These are phyloP conservation scores for Aureobasidium vineae DNA, from an alignment of 2,329 filamentous ascomycete species.

Conservation along the genomic window DNA sequence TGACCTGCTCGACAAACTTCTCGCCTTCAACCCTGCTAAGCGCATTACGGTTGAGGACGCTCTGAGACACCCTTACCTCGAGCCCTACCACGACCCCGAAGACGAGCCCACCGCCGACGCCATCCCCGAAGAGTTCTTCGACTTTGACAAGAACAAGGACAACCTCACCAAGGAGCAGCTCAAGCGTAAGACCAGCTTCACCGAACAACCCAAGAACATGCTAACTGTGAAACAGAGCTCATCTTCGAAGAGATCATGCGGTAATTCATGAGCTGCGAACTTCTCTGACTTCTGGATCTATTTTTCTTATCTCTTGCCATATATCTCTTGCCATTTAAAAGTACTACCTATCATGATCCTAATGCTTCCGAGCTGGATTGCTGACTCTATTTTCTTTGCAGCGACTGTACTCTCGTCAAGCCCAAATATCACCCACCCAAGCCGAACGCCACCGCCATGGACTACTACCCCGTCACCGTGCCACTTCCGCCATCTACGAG, in stretches of 20 bases:
- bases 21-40: constrained; percentile 98
- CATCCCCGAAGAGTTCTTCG: constrained; percentile 98
- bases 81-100: constrained; percentile 98
- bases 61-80: constrained; percentile 94
- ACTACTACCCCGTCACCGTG: constrained; percentile 4
- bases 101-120: constrained; percentile 96
- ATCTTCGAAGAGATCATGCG: constrained; percentile 98
- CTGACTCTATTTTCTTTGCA: not conserved
- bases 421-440: constrained; percentile 4
- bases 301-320: constrained; percentile 23
- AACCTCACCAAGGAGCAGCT: constrained; percentile 96
- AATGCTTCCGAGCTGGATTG: not conserved
- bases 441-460: not conserved
- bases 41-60: constrained; percentile 97
- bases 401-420: constrained; percentile 14
- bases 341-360: constrained; percentile 18
- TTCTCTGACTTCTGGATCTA: constrained; percentile 8
- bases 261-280: constrained; percentile 37
- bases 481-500: not conserved
- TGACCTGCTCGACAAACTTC: constrained; percentile 89
- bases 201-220: not conserved
- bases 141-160: constrained; percentile 99
- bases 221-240: constrained; percentile 53
- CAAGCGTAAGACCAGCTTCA: constrained; percentile 62
- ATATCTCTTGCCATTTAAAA: constrained; percentile 26